phyloP scores from a whole-genome alignment of 2,329 filamentous ascomycete genomes.

The Pyricularia sp. region DNA sequence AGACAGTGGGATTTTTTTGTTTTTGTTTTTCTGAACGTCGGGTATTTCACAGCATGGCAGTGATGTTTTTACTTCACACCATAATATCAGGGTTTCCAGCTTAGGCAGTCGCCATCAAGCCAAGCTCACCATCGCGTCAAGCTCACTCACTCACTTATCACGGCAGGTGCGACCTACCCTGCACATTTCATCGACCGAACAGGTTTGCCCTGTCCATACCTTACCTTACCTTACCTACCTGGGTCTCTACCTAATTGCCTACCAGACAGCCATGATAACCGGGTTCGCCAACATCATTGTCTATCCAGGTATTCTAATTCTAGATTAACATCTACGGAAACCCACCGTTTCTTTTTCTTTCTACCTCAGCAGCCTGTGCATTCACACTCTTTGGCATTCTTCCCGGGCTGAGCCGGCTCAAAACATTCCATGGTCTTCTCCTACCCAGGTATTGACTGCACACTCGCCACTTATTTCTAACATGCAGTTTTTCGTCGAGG shows the following conservation, averaged over 20 bases:
- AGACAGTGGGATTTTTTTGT: neutral
- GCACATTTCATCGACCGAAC: neutral
- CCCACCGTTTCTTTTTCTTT: neutral
- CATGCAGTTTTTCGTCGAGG: neutral
- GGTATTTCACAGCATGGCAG: neutral
- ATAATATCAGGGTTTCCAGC: neutral
- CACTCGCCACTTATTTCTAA: neutral
- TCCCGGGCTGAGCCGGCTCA: too few species aligned
- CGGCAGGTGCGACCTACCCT: neutral
- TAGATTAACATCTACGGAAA: neutral
- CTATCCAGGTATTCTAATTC: neutral
- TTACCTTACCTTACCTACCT: too few species aligned
- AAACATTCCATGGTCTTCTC: neutral
- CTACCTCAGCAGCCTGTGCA: neutral
- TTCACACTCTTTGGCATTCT: too few species aligned
- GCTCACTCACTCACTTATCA: neutral
- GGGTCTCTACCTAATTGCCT: neutral
- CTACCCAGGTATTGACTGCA: neutral
- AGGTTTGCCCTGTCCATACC: neutral
- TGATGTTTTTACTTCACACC: neutral
- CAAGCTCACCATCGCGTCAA: neutral
- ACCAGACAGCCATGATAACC: neutral
- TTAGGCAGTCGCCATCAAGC: neutral
- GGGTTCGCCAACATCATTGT: neutral
- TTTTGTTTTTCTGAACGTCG: neutral